A percentile compares a stretch with the other conserved stretches of the same genome.
Conservation (phyloP, 257 asterid genomes). For the Echium plantagineum region DNA sequence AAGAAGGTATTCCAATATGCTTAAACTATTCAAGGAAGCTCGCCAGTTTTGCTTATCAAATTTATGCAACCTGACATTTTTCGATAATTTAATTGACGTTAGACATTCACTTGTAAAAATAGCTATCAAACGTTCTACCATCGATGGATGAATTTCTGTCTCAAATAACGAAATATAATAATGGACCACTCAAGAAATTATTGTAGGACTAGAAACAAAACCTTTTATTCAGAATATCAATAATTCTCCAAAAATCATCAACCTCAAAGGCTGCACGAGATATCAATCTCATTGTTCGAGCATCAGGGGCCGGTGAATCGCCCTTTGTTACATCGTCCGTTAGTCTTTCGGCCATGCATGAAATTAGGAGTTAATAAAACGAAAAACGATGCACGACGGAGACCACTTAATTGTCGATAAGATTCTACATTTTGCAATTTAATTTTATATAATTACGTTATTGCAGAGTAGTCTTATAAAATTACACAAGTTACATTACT, state of each 20-base stretch:
- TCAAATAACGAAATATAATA: too few species aligned
- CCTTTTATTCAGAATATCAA: slow-evolving; percentile 63
- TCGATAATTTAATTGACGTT: too few species aligned
- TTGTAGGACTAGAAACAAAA: slow-evolving; percentile 5
- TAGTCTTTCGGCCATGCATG: slow-evolving; percentile 29
- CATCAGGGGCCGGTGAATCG: slow-evolving; percentile 45
- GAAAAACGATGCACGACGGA: too few species aligned
- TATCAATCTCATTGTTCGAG: slow-evolving; percentile 48
- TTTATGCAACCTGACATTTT: slow-evolving; percentile 35
- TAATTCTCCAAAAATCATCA: slow-evolving; percentile 72
- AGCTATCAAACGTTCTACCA: too few species aligned
- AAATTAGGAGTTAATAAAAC: background rate
- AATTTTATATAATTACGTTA: too few species aligned
- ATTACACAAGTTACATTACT: too few species aligned
- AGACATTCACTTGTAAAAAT: too few species aligned
- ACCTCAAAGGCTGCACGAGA: slow-evolving; percentile 91
- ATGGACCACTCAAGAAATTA: too few species aligned
- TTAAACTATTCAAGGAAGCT: slow-evolving; percentile 51
- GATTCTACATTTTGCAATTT: too few species aligned
- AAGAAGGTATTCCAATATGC: slow-evolving; percentile 57
- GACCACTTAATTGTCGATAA: too few species aligned
- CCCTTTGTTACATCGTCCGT: slow-evolving; percentile 66
- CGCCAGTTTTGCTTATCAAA: slow-evolving; percentile 63
- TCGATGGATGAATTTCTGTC: too few species aligned
- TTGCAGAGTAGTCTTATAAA: too few species aligned